A percentile compares a stretch with the other conserved stretches of the same genome.
Conservation (phyloP, 352 stramenopile species). For the Phytophthora nicotianae region DNA sequence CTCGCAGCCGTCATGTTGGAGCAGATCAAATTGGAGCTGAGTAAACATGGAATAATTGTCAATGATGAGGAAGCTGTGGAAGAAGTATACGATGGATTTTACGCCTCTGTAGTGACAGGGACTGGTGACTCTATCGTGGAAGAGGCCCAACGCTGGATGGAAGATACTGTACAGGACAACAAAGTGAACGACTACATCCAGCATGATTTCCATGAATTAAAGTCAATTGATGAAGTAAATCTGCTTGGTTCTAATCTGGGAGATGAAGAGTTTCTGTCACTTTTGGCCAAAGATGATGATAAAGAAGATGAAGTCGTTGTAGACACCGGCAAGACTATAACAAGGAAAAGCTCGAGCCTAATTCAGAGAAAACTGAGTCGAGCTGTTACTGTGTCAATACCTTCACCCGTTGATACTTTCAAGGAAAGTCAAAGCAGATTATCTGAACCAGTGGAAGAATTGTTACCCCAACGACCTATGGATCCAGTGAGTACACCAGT, state of each 20-base stretch:
- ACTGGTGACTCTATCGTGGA: slow-evolving; percentile 66
- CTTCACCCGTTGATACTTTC: not conserved
- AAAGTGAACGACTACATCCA: slow-evolving; percentile 58
- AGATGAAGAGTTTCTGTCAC: slow-evolving; percentile 65
- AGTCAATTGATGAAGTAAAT: slow-evolving; percentile 57
- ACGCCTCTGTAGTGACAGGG: slow-evolving; percentile 49
- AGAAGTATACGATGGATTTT: slow-evolving; percentile 71
- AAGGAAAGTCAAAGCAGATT: slow-evolving; percentile 6
- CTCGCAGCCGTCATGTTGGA: slow-evolving; percentile 60
- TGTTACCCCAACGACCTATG: not conserved
- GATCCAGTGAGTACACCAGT: slow-evolving; percentile 3
- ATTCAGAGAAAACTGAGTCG: slow-evolving; percentile 49
- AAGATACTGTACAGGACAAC: slow-evolving; percentile 45
- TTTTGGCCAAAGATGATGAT: slow-evolving; percentile 52
- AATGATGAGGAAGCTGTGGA: slow-evolving; percentile 69
- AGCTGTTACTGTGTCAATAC: slow-evolving; percentile 3
- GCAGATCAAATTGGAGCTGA: slow-evolving; percentile 74
- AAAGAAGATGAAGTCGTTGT: slow-evolving; percentile 23
- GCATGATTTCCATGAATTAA: slow-evolving; percentile 67
- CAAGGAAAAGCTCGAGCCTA: slow-evolving; percentile 30
- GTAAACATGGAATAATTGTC: slow-evolving; percentile 58
- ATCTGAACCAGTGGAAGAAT: slow-evolving; percentile 16
- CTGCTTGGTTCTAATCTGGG: slow-evolving; percentile 44
- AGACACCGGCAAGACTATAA: not conserved
- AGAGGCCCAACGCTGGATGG: slow-evolving; percentile 73